Percentiles rank a stretch among this genome's conserved stretches.
Conservation (phyloP, 2,329 filamentous ascomycete genomes). For the Aureobasidium sp. region DNA sequence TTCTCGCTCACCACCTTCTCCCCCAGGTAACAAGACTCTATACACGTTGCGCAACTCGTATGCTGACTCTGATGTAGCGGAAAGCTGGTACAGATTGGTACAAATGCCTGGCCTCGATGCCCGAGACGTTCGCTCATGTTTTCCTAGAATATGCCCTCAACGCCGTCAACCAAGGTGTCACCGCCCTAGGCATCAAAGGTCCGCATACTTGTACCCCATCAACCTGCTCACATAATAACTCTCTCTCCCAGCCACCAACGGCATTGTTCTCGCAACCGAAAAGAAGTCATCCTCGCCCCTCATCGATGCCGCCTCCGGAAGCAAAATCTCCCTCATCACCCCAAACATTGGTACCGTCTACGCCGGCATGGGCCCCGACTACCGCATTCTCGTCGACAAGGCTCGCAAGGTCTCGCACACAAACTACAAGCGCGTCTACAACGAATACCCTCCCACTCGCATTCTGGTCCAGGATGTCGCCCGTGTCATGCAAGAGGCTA, state of each 20-base stretch:
- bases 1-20: slow-evolving; percentile 99
- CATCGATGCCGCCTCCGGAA: slow-evolving; percentile 88
- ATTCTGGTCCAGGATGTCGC: slow-evolving; percentile 99
- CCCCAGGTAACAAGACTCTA: slow-evolving; percentile 65
- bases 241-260: slow-evolving; percentile 71
- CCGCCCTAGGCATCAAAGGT: slow-evolving; percentile 98
- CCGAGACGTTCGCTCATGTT: background rate
- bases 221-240: background rate
- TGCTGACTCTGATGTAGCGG: slow-evolving; percentile 59
- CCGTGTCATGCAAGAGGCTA: slow-evolving; percentile 96
- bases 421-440: slow-evolving; percentile 99
- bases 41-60: slow-evolving; percentile 17
- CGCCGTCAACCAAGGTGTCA: slow-evolving; percentile 98
- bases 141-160: slow-evolving; percentile 91
- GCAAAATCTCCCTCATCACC: slow-evolving; percentile 96
- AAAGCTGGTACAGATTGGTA: slow-evolving; percentile 98
- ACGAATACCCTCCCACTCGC: slow-evolving; percentile 98
- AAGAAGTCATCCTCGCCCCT: slow-evolving; percentile 99
- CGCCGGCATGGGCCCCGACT: slow-evolving; percentile 97
- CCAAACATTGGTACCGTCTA: slow-evolving; percentile 99
- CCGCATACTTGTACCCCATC: slow-evolving; percentile 24
- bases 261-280: slow-evolving; percentile 96
- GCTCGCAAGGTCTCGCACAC: slow-evolving; percentile 98
- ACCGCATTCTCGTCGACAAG: slow-evolving; percentile 93
- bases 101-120: background rate